Evolutionary conservation across 1,284 basidiomycete species (phyloP).

Genomic region (Pyrrhoderma noxium): DNA sequence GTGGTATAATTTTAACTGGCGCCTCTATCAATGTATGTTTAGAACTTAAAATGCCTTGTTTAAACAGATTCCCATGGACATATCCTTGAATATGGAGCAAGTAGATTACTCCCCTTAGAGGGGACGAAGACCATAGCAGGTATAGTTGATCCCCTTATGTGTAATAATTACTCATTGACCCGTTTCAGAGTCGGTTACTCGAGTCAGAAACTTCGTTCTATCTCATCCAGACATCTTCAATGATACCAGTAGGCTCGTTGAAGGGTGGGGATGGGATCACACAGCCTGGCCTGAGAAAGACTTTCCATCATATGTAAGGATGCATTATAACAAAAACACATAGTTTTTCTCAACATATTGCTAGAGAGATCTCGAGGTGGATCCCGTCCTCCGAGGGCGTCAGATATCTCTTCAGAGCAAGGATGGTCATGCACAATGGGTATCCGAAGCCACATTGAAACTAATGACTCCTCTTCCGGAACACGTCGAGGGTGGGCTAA

Average conservation of each 20-base stretch:
- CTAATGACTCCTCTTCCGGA: constrained; percentile 55
- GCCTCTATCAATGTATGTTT: constrained; percentile 1
- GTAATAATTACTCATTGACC: background rate
- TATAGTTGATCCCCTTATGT: constrained; percentile 21
- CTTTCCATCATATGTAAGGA: constrained; percentile 71
- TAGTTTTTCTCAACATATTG: constrained; percentile 4
- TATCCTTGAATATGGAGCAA: constrained; percentile 69
- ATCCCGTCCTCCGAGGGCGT: constrained; percentile 58
- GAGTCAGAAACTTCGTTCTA: constrained; percentile 61
- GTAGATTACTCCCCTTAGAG: constrained; percentile 56
- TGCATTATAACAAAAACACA: background rate
- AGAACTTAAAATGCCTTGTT: background rate
- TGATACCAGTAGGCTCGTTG: constrained; percentile 57
- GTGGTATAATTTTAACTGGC: constrained; percentile 39
- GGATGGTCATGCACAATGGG: constrained; percentile 88
- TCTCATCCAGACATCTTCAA: constrained; percentile 45
- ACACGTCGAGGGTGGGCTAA: constrained; percentile 71
- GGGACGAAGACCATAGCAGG: constrained; percentile 55
- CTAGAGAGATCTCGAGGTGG: constrained; percentile 67
- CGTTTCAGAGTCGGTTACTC: constrained; percentile 52
- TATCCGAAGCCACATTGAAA: constrained; percentile 57
- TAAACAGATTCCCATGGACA: constrained; percentile 76
- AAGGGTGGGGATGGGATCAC: constrained; percentile 91
- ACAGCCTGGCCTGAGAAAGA: constrained; percentile 59
- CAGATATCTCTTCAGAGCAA: constrained; percentile 75